Conservation (phyloP, 2,329 filamentous ascomycete genomes). For the Periconia sp. region DNA sequence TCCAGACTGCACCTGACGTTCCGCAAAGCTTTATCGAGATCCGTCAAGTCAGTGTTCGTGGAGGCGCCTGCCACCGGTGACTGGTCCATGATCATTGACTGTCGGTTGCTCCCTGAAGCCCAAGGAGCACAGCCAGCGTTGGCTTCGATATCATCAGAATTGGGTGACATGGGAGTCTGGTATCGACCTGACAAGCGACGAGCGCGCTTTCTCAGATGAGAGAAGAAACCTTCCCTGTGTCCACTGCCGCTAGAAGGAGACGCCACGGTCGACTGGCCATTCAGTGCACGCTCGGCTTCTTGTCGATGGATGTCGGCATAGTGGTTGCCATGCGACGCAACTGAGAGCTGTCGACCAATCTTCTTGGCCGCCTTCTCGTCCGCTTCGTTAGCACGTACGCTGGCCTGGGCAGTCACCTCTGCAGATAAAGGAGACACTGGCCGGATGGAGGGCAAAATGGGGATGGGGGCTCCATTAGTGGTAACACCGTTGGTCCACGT, state of each 20-base stretch:
- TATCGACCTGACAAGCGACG: slow-evolving; percentile 90
- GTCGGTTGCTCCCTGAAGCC: slow-evolving; percentile 75
- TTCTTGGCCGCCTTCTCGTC: slow-evolving; percentile 80
- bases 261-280: slow-evolving; percentile 73
- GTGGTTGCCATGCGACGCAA: slow-evolving; percentile 89
- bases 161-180: slow-evolving; percentile 76
- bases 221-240: slow-evolving; percentile 97
- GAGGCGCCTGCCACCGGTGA: slow-evolving; percentile 49
- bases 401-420: slow-evolving; percentile 86
- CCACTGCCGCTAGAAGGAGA: slow-evolving; percentile 68
- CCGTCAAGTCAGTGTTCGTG: slow-evolving; percentile 57
- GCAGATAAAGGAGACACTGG: slow-evolving; percentile 97
- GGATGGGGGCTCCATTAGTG: slow-evolving; percentile 83
- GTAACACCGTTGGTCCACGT: slow-evolving; percentile 86
- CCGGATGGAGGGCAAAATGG: slow-evolving; percentile 89
- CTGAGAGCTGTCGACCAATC: slow-evolving; percentile 89
- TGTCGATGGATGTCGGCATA: slow-evolving; percentile 87
- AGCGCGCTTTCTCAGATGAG: slow-evolving; percentile 90
- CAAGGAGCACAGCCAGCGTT: slow-evolving; percentile 89
- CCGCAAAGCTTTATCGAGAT: slow-evolving; percentile 63
- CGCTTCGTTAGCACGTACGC: slow-evolving; percentile 57
- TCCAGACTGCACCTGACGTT: slow-evolving; percentile 62
- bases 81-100: slow-evolving; percentile 73
- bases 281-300: slow-evolving; percentile 87
- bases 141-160: slow-evolving; percentile 86